A percentile compares a stretch with the other conserved stretches of the same genome.
These are phyloP conservation scores for Talaromyces sp. DNA, from an alignment of 2,329 filamentous ascomycete species.

Conservation along the genomic window DNA sequence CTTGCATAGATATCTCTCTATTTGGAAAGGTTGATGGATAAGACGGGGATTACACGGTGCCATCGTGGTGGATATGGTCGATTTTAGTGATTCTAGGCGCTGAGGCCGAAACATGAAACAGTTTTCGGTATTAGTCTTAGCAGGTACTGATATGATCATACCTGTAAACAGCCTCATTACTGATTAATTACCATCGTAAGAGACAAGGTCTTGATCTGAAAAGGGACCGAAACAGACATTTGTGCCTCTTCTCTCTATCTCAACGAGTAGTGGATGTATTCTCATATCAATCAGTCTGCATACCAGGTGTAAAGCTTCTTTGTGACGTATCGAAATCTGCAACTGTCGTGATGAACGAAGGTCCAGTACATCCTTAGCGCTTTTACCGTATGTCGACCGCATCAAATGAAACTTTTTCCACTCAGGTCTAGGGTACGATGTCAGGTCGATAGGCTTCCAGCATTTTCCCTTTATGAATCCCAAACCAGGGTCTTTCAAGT, in stretches of 20 bases:
- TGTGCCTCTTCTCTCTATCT: neutral
- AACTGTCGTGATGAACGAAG: neutral
- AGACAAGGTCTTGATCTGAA: neutral
- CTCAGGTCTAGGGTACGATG: neutral
- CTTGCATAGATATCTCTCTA: neutral
- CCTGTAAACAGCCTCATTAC: neutral
- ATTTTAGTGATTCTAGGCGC: neutral
- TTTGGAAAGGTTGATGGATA: neutral
- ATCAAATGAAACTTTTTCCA: neutral
- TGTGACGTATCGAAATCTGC: slow-evolving; percentile 1
- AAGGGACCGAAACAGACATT: neutral
- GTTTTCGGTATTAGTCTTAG: neutral
- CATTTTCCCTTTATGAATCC: neutral
- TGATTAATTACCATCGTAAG: neutral
- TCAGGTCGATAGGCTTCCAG: neutral
- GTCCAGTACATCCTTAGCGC: neutral
- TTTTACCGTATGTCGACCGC: neutral
- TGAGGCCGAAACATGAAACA: slow-evolving; percentile 4
- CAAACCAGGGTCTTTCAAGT: neutral
- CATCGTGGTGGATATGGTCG: neutral
- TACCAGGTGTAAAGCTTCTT: neutral
- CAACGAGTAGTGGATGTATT: neutral
- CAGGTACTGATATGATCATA: neutral
- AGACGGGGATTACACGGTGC: neutral
- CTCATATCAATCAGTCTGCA: neutral